These are phyloP conservation scores for Paracoccidioides lutzii DNA, from an alignment of 2,329 filamentous ascomycete species.

Conservation along the genomic window DNA sequence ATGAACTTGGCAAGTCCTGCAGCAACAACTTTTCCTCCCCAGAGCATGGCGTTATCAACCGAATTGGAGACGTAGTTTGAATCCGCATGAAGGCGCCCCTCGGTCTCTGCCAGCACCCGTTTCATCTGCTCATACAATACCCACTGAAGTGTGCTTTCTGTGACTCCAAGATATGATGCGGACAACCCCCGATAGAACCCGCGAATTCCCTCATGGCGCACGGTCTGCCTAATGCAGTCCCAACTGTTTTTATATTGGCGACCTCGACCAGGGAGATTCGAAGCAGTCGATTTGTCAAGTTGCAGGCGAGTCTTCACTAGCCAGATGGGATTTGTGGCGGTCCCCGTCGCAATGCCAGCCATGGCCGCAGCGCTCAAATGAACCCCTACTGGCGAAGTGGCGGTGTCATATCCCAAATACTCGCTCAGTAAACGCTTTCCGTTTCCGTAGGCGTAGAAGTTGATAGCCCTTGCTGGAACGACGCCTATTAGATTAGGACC, in stretches of 20 bases:
- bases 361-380: conserved; percentile 64
- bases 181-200: conserved; percentile 84
- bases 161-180: conserved; percentile 79
- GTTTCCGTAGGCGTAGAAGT: conserved; percentile 89
- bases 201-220: conserved; percentile 64
- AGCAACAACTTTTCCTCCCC: conserved; percentile 66
- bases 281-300: conserved; percentile 74
- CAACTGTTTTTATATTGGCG: conserved; percentile 74
- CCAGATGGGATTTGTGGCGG: conserved; percentile 93
- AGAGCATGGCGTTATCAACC: conserved; percentile 65
- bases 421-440: conserved; percentile 71
- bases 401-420: conserved; percentile 37
- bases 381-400: conserved; percentile 51
- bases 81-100: conserved; percentile 45
- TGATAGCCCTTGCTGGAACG: conserved; percentile 78
- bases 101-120: conserved; percentile 48
- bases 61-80: conserved; percentile 49
- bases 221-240: conserved; percentile 72
- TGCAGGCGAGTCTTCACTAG: conserved; percentile 87
- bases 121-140: conserved; percentile 91
- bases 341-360: conserved; percentile 75
- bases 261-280: conserved; percentile 37
- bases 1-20: conserved; percentile 67
- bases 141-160: conserved; percentile 85
- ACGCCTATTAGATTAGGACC: conserved; percentile 84